Conservation (phyloP, 108 stramenopile species). For the Pseudonitzschia delicatissima region DNA sequence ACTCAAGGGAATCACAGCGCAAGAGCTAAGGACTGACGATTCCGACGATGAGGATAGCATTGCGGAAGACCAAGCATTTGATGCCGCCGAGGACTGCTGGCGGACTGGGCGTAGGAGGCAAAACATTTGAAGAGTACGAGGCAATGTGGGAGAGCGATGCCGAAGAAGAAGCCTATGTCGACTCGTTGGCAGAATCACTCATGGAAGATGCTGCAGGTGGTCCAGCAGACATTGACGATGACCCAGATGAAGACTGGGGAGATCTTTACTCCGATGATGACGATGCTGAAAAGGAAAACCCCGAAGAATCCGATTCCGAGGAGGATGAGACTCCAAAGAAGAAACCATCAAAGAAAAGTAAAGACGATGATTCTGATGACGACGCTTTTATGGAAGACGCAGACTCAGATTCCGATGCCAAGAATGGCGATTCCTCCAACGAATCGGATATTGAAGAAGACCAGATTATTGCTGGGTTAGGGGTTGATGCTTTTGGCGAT, state of each 20-base stretch:
- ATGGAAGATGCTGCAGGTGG: slow-evolving; percentile 68
- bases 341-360: slow-evolving; percentile 28
- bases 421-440: slow-evolving; percentile 14
- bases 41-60: slow-evolving; percentile 57
- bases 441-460: slow-evolving; percentile 38
- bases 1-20: slow-evolving; percentile 60
- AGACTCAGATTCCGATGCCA: slow-evolving; percentile 47
- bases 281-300: slow-evolving; percentile 37
- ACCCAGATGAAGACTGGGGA: slow-evolving; percentile 89
- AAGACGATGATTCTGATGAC: slow-evolving; percentile 37
- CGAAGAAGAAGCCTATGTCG: slow-evolving; percentile 89
- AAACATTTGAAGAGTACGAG: slow-evolving; percentile 41
- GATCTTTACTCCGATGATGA: slow-evolving; percentile 59
- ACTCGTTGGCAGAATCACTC: slow-evolving; percentile 82
- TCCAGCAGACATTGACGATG: slow-evolving; percentile 80
- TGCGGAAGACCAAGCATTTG: slow-evolving; percentile 42
- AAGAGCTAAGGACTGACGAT: slow-evolving; percentile 26
- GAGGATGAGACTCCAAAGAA: slow-evolving; percentile 38
- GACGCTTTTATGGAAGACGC: slow-evolving; percentile 43
- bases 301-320: slow-evolving; percentile 37
- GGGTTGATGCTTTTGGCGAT: slow-evolving; percentile 30
- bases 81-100: slow-evolving; percentile 53
- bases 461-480: slow-evolving; percentile 55
- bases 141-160: slow-evolving; percentile 64
- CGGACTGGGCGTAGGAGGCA: slow-evolving; percentile 24